Conservation (phyloP, 768 basidiomycete species). For the Phallus indusiatus region DNA sequence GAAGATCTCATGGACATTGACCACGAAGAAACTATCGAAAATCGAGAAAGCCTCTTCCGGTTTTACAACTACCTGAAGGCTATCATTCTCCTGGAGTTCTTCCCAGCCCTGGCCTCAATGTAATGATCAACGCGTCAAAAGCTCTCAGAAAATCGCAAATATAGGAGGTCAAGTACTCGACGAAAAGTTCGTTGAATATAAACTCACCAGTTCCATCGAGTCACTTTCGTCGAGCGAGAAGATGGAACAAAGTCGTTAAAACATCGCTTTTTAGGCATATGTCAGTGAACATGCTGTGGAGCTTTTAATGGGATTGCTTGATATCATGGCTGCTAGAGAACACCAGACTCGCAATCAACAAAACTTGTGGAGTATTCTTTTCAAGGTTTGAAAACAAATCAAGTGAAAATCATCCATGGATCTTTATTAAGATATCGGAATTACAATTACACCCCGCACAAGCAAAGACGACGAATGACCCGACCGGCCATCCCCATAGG, state of each 20-base stretch:
- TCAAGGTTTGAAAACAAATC: conserved; percentile 60
- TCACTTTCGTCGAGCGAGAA: conserved; percentile 65
- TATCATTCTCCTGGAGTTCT: too few species aligned
- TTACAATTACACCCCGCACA: conserved; percentile 83
- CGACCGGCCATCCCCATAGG: too few species aligned
- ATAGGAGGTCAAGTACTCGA: conserved; percentile 78
- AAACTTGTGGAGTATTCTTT: conserved; percentile 89
- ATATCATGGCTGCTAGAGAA: conserved; percentile 73
- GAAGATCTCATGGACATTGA: conserved; percentile 72
- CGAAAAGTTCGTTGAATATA: conserved; percentile 82
- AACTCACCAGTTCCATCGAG: conserved; percentile 77
- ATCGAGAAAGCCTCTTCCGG: conserved; percentile 61
- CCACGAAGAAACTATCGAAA: conserved; percentile 73
- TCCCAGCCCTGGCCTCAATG: conserved; percentile 81
- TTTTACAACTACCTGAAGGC: conserved; percentile 92
- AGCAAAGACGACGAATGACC: too few species aligned
- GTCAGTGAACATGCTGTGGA: conserved; percentile 92
- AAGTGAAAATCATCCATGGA: conserved; percentile 87
- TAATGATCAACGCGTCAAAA: conserved; percentile 93
- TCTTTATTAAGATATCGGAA: conserved; percentile 88
- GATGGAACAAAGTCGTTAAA: conserved; percentile 71
- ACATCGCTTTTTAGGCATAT: conserved; percentile 31
- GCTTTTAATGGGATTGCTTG: conserved; percentile 84
- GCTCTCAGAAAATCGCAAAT: conserved; percentile 76
- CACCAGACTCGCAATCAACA: conserved; percentile 48